Percentiles rank a stretch among this genome's conserved stretches.
Evolutionary conservation across 495 filamentous ascomycete species (phyloP).

Genomic region (Filosporella fistucella): DNA sequence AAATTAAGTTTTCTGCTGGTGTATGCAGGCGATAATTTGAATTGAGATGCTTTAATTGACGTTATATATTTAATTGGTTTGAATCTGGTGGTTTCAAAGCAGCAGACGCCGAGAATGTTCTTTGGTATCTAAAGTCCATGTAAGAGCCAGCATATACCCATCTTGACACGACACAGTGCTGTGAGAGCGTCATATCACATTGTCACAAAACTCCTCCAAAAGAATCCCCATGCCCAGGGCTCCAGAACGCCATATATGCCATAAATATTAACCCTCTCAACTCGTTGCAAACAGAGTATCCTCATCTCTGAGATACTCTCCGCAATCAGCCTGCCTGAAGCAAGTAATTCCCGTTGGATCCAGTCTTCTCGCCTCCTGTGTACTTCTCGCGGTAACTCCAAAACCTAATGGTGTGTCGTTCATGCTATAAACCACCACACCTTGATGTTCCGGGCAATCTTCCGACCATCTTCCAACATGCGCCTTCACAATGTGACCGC

Average conservation of each 20-base stretch:
- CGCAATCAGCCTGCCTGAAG: conserved; percentile 85
- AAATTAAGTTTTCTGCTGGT: no score
- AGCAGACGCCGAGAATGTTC: no score
- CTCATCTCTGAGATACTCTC: conserved; percentile 86
- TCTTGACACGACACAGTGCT: no score
- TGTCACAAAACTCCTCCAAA: background rate
- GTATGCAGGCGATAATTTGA: no score
- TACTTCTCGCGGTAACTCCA: conserved; percentile 77
- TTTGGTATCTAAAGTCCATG: no score
- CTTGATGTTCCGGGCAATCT: conserved; percentile 77
- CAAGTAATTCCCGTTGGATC: conserved; percentile 85
- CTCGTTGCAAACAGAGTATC: conserved; percentile 46
- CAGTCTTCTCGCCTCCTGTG: conserved; percentile 70
- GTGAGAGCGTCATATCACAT: background rate
- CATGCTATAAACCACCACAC: conserved; percentile 72
- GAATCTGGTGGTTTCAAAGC: no score
- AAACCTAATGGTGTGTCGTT: conserved; percentile 77
- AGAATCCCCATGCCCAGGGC: background rate
- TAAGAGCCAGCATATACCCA: no score
- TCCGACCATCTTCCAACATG: conserved; percentile 87
- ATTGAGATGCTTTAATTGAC: no score
- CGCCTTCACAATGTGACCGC: conserved; percentile 83
- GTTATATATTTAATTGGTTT: no score
- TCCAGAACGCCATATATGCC: conserved; percentile 2
- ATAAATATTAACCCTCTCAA: background rate